phyloP scores from a whole-genome alignment of 1,139 yeast genomes.

The Hanseniaspora gamundiae region DNA sequence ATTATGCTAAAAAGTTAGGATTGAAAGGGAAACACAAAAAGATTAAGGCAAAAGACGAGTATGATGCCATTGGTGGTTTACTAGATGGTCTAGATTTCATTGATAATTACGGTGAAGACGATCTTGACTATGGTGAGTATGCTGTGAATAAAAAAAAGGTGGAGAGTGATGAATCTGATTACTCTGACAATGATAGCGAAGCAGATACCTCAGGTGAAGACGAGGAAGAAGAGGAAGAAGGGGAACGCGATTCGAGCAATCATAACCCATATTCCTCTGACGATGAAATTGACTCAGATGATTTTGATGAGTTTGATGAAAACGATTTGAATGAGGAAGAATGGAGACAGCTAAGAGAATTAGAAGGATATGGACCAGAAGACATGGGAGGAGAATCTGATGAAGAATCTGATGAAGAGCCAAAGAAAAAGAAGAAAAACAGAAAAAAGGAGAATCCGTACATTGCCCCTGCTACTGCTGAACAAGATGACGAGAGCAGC shows the following conservation, averaged over 20 bases:
- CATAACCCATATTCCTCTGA: slow-evolving; percentile 29
- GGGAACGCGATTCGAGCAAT: slow-evolving; percentile 17
- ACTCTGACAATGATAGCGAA: slow-evolving; percentile 13
- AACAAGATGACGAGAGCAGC: background rate
- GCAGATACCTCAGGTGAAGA: slow-evolving; percentile 16
- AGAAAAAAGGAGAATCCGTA: slow-evolving; percentile 57
- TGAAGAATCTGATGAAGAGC: slow-evolving; percentile 2
- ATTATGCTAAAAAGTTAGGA: slow-evolving; percentile 75
- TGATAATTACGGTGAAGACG: slow-evolving; percentile 29
- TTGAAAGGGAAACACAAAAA: slow-evolving; percentile 43
- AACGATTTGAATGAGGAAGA: slow-evolving; percentile 37
- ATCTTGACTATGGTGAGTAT: slow-evolving; percentile 19
- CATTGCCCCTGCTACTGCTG: slow-evolving; percentile 48
- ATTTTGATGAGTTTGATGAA: slow-evolving; percentile 32
- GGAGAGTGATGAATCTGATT: slow-evolving; percentile 9
- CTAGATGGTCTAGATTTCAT: slow-evolving; percentile 68
- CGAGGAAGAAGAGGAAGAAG: slow-evolving; percentile 15
- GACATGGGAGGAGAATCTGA: slow-evolving; percentile 19
- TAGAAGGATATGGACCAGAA: slow-evolving; percentile 26
- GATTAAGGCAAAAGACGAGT: slow-evolving; percentile 38
- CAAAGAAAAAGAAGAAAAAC: slow-evolving; percentile 5
- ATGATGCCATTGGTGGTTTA: slow-evolving; percentile 61
- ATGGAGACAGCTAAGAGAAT: slow-evolving; percentile 28
- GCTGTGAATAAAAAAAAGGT: slow-evolving; percentile 15
- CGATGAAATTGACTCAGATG: slow-evolving; percentile 37